Conservation (phyloP, 805 yeast genomes). For the Hanseniaspora meyeri region DNA sequence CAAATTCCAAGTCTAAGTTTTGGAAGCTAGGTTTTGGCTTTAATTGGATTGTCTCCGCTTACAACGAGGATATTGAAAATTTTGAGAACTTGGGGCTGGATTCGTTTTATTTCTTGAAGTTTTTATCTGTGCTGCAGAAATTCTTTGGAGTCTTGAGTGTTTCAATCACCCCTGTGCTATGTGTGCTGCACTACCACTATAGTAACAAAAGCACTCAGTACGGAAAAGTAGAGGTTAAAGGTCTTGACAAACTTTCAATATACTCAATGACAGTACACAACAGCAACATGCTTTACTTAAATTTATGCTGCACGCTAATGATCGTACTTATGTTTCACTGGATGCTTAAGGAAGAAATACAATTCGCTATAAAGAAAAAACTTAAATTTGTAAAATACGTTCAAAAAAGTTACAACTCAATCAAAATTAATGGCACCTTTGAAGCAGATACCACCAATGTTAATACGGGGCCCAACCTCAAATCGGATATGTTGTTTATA, state of each 20-base stretch:
- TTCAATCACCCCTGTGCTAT: conserved; percentile 43
- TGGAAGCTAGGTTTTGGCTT: conserved; percentile 27
- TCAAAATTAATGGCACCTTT: conserved; percentile 18
- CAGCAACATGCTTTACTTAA: conserved; percentile 43
- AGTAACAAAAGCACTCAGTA: background rate
- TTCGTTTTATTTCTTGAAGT: conserved; percentile 61
- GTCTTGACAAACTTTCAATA: conserved; percentile 59
- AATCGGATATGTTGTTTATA: conserved; percentile 19
- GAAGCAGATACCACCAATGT: conserved; percentile 19
- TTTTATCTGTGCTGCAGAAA: conserved; percentile 37
- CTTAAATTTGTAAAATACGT: conserved; percentile 29
- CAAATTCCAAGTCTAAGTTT: background rate
- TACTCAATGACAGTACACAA: conserved; percentile 51
- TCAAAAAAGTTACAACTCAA: conserved; percentile 20
- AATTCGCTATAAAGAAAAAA: conserved; percentile 37
- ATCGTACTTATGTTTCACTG: conserved; percentile 47
- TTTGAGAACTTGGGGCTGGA: conserved; percentile 53
- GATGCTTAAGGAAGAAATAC: conserved; percentile 45
- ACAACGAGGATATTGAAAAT: conserved; percentile 29
- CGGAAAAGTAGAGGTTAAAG: conserved; percentile 23
- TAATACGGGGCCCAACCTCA: conserved; percentile 30
- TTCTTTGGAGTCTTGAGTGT: conserved; percentile 43
- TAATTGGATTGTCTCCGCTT: conserved; percentile 44
- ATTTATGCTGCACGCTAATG: conserved; percentile 46
- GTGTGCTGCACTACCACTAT: conserved; percentile 44